Evolutionary conservation across 1,139 yeast species (phyloP).

Genomic region (Suhomyces panamericanus): DNA sequence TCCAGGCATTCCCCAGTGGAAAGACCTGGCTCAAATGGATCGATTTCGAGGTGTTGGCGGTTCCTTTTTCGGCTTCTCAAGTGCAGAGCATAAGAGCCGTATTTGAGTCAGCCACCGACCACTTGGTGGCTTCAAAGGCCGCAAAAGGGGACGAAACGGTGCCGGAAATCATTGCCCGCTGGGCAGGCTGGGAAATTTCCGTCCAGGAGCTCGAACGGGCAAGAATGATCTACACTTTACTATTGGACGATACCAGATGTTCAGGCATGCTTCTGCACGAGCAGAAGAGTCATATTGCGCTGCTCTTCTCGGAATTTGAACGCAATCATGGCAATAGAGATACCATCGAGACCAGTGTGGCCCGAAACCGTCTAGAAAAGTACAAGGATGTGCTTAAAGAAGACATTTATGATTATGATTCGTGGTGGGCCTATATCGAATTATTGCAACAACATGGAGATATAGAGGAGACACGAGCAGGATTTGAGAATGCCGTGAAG

Average conservation of each 20-base stretch:
- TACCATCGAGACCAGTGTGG: conserved; percentile 53
- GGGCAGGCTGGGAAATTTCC: conserved; percentile 75
- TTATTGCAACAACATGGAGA: conserved; percentile 10
- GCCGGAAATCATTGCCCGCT: conserved; percentile 37
- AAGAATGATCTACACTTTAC: conserved; percentile 56
- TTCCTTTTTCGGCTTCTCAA: conserved; percentile 15
- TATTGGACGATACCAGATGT: conserved; percentile 37
- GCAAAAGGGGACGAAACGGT: conserved; percentile 17
- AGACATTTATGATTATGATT: conserved; percentile 63
- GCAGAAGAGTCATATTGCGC: conserved; percentile 42
- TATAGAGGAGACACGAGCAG: conserved; percentile 4
- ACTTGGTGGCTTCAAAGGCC: conserved; percentile 30
- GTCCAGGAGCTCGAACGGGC: conserved; percentile 67
- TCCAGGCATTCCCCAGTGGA: conserved; percentile 51
- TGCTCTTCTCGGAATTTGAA: conserved; percentile 59
- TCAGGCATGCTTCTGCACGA: conserved; percentile 39
- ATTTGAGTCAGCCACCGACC: conserved; percentile 67
- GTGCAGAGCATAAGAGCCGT: conserved; percentile 55
- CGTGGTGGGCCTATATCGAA: conserved; percentile 77
- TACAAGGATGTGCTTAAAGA: conserved; percentile 51
- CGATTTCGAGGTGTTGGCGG: conserved; percentile 28
- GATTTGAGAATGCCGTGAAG: conserved; percentile 50
- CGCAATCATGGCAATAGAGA: conserved; percentile 60
- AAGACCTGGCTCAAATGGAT: conserved; percentile 63
- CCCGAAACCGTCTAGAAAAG: conserved; percentile 52